Evolutionary conservation across 1,139 yeast genomes (phyloP), one percentile per base, ranked within the genome.

Genomic region (Blastobotrys petasosporus): DNA sequence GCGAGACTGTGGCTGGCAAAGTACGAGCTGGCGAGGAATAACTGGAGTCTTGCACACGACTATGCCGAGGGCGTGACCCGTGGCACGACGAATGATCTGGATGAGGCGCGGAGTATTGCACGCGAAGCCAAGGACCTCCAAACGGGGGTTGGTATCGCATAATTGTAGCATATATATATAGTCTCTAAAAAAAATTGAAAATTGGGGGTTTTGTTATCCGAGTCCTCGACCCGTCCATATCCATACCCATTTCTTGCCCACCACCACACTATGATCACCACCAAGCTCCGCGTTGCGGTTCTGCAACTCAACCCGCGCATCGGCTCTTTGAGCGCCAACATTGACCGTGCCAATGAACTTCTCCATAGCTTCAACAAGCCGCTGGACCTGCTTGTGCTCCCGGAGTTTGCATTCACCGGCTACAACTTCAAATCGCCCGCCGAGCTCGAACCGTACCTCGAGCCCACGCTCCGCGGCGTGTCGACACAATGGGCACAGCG

Each of bases 1-100:
- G 95, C 97, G 0, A 70, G 94, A 40, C 68, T 90, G 50, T 90
- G 97, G 97, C 68, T 90, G 30, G 95, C 97, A 1, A 74, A 80
- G 50, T 69, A 75, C 57, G 92, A 88, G 36, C 66, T 82, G 53
- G 71, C 71, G 15, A 67, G 67, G 41, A 70, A 75, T 15, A 76
- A 79, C 51, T 88, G 76, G 69, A 78, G 77, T 39, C 75, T 72
- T 48, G 96, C 97, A 0, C 81, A 82, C 54, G 79, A 75, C 42
- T 77, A 84, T 57, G 94, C 95, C 0, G 76, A 77, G 49, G 86
- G 81, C 49, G 73, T 88, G 53, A 80, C 81, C 20, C 81, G 81
- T 50, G 94, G 94, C 28, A 77, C 85, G 33, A 83, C 92, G 8
- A 86, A 82, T 51, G 96, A 86, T 58, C 77, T 87, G 32, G 96